These are phyloP conservation scores for Colletotrichum chrysophilum DNA, from an alignment of 2,329 filamentous ascomycete species.

Conservation along the genomic window DNA sequence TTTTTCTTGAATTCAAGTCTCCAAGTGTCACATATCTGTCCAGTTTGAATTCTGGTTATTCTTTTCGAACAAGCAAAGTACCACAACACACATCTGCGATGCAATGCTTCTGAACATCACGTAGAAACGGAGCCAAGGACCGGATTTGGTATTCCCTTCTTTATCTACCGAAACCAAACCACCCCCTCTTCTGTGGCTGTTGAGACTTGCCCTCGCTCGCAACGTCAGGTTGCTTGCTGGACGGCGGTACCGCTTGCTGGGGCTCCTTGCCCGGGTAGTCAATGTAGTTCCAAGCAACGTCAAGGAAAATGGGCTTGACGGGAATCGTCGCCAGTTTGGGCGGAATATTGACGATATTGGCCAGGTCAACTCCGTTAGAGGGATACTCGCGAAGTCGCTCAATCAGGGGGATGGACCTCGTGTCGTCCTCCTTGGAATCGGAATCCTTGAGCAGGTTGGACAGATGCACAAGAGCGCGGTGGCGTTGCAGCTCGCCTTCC, in stretches of 20 bases:
- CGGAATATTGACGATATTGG: conserved; percentile 85
- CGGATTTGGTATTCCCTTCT: neutral
- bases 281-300: conserved; percentile 98
- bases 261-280: conserved; percentile 75
- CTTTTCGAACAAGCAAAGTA: neutral
- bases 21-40: neutral
- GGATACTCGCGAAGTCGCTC: conserved; percentile 81
- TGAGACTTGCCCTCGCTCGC: conserved; percentile 34
- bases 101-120: neutral
- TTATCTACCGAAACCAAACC: conserved; percentile 75
- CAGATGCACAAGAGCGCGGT: conserved; percentile 86
- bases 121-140: neutral
- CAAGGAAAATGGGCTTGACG: conserved; percentile 94
- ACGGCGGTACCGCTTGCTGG: conserved; percentile 28
- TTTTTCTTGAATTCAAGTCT: neutral
- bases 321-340: conserved; percentile 83
- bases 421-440: conserved; percentile 47
- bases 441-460: conserved; percentile 63
- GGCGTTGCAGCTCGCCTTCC: conserved; percentile 75
- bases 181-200: conserved; percentile 69
- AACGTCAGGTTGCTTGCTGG: conserved; percentile 2
- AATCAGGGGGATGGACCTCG: conserved; percentile 65
- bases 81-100: neutral
- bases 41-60: neutral
- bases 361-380: conserved; percentile 71